A percentile compares a stretch with the other conserved stretches of the same genome.
phyloP scores from a whole-genome alignment of 176 grass and related monocot genomes.

The Bolboschoenus planiculmis region DNA sequence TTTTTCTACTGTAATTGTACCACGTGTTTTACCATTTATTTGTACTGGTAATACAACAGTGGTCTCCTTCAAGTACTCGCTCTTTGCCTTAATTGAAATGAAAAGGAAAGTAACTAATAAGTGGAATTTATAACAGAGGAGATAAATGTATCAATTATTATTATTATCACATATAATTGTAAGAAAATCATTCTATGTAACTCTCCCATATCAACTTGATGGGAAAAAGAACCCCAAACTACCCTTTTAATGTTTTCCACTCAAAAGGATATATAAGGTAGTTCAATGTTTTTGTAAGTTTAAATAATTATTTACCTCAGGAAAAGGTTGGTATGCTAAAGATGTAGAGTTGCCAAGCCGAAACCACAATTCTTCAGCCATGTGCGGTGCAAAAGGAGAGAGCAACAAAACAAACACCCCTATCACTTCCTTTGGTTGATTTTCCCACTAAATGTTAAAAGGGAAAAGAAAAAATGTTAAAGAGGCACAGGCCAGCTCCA shows the following conservation, averaged over 20 bases:
- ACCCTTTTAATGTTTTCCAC: background rate
- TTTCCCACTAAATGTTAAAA: slow-evolving; percentile 52
- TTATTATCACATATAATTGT: background rate
- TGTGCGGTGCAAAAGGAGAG: slow-evolving; percentile 84
- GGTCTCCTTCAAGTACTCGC: slow-evolving; percentile 78
- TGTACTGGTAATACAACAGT: slow-evolving; percentile 72
- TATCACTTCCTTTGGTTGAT: slow-evolving; percentile 49
- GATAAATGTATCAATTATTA: background rate
- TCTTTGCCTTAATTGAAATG: slow-evolving; percentile 48
- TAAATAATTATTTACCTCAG: slow-evolving; percentile 52
- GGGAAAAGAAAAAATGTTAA: background rate
- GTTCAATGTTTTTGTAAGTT: background rate
- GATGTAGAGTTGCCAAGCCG: slow-evolving; percentile 61
- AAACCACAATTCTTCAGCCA: slow-evolving; percentile 92
- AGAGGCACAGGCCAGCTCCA: background rate
- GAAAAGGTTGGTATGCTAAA: slow-evolving; percentile 70
- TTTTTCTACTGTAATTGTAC: slow-evolving; percentile 77
- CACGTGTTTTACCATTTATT: slow-evolving; percentile 92
- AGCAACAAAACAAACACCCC: slow-evolving; percentile 72
- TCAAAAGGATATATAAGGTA: background rate
- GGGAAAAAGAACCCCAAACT: background rate
- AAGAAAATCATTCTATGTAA: background rate
- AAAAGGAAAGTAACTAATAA: slow-evolving; percentile 8
- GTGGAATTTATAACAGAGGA: background rate
- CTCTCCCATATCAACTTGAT: background rate